phyloP scores from a whole-genome alignment of 2,329 filamentous ascomycete species.

The Botryosphaeria dothidea region DNA sequence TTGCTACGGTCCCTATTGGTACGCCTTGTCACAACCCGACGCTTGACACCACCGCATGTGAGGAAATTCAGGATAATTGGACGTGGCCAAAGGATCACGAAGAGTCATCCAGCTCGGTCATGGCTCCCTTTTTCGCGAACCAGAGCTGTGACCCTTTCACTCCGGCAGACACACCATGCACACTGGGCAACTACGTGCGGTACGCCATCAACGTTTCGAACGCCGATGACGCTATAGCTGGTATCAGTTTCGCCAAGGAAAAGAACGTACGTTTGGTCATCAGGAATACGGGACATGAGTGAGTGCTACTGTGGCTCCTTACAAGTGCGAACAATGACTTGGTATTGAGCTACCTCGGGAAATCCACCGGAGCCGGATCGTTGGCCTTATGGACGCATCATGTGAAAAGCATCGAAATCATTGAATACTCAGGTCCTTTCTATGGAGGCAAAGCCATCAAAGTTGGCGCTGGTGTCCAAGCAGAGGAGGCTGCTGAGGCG shows the following conservation, averaged over 20 bases:
- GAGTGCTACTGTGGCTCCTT: slow-evolving; percentile 16
- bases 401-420: slow-evolving; percentile 35
- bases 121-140: slow-evolving; percentile 8
- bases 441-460: slow-evolving; percentile 32
- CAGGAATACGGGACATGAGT: slow-evolving; percentile 41
- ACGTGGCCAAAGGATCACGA: slow-evolving; percentile 20
- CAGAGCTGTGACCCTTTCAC: slow-evolving; percentile 16
- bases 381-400: slow-evolving; percentile 39
- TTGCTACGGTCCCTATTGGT: slow-evolving; percentile 46
- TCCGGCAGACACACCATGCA: not conserved
- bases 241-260: slow-evolving; percentile 31
- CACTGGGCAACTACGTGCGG: not conserved
- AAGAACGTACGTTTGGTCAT: slow-evolving; percentile 37
- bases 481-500: slow-evolving; percentile 29
- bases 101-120: slow-evolving; percentile 15
- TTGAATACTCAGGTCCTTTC: slow-evolving; percentile 28
- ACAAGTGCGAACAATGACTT: not conserved
- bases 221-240: slow-evolving; percentile 22
- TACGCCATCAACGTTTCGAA: not conserved
- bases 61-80: slow-evolving; percentile 30
- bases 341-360: slow-evolving; percentile 27
- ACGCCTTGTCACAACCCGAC: slow-evolving; percentile 46
- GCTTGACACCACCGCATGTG: slow-evolving; percentile 26
- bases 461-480: slow-evolving; percentile 35
- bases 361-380: slow-evolving; percentile 35